Base-by-base conservation (phyloP, 2,329 filamentous ascomycete species). In the Curvularia hawaiiensis region DNA sequence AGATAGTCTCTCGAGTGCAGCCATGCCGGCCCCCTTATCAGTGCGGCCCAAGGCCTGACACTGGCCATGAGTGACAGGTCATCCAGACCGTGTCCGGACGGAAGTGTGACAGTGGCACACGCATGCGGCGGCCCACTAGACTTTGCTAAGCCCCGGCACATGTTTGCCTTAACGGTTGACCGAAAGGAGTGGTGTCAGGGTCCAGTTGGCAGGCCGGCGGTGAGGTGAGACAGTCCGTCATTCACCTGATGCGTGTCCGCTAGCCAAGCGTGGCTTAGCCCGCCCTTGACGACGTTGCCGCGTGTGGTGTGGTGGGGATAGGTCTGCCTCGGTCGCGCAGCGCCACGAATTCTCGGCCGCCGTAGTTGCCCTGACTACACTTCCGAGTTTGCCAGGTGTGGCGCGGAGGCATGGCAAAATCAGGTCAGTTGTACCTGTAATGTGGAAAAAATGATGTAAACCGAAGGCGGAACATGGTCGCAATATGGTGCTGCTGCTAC, bases 101-200 rank as follows among this genome's bases (percentile, higher is more conserved):
- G 50, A 31, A 18, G 45, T 38, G 45, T 57, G 54, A 57, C 54
- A 54, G 50, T 57, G 51, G 54, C 54, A 57, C 50, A 52, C 54
- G 46, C 40, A 30, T 45, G 40, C 50, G 31, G 24, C 35, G 24
- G 35, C 47, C 35, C 22, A 39, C 33, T 31, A 41, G 38, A 31
- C 50, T 49, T 44, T 44, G 30, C 31, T 39, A 22, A 33, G 38
- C 14, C 18, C 54, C 24, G 31, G 50, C 54, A 57, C 45, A 54
- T 54, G 55, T 45, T 40, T 50, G 41, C 46, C 55, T 22, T 22
- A 38, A 54, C 45, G 33, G 45, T 43, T 24, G 16, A 41, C 24
- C 30, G 45, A 20, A 20, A 14, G 33, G 20, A 10, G 18, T 50
- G 33, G 11, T 40, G n/a, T 46, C 45, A 57, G 54, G 50, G 54